Conservation (phyloP, 1,139 yeast species). For the Magnusiomyces suaveolens region DNA sequence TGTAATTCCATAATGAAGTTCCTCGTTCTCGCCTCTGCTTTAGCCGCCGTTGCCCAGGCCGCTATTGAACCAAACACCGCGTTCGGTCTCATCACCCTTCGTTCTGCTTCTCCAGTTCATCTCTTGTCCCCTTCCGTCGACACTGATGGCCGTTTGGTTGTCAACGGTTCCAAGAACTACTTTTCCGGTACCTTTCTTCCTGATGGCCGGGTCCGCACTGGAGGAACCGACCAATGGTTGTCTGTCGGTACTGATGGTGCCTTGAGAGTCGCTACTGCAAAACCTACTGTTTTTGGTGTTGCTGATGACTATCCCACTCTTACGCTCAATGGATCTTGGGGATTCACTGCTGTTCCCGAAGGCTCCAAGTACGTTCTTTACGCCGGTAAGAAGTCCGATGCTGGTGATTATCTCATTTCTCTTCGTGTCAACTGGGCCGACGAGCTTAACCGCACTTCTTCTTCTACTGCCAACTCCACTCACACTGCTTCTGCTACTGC, state of each 20-base stretch:
- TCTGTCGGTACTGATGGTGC: background rate
- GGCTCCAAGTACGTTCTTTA: background rate
- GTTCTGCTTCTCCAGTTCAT: conserved; percentile 4
- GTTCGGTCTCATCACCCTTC: conserved; percentile 2
- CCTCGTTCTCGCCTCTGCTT: background rate
- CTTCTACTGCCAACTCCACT: conserved; percentile 22
- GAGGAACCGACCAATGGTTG: conserved; percentile 2
- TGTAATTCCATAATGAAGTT: conserved; percentile 2
- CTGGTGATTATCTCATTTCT: background rate
- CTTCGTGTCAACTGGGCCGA: background rate
- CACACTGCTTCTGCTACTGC: conserved; percentile 22
- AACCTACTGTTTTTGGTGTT: conserved; percentile 18
- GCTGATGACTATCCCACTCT: conserved; percentile 31
- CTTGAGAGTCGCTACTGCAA: conserved; percentile 17
- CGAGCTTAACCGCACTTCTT: conserved; percentile 45
- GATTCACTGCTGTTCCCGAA: background rate
- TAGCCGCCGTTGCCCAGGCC: conserved; percentile 2
- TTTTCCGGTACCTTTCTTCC: background rate
- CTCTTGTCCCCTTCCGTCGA: background rate
- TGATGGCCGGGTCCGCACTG: background rate
- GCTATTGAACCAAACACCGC: background rate
- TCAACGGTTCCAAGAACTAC: background rate
- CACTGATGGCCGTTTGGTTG: background rate
- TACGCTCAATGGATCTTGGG: background rate
- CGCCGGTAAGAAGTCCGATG: background rate